Conservation (phyloP, 73 alveolate species). For the Symbiodinium pilosum region DNA sequence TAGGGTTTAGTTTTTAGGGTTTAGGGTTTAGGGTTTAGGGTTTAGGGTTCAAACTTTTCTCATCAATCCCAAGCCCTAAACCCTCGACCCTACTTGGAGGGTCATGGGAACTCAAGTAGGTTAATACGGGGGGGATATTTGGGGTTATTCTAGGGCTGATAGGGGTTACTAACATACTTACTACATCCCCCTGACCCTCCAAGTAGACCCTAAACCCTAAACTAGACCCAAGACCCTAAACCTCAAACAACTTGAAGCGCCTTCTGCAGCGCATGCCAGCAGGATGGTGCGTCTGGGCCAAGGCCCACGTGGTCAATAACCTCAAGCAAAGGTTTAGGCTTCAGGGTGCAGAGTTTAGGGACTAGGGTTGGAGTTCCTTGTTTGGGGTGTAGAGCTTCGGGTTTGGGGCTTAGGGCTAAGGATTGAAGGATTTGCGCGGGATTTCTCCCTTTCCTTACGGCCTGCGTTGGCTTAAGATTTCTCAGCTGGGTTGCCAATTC, state of each 20-base stretch:
- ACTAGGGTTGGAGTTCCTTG: neutral
- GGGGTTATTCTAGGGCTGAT: no score
- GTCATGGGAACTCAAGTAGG: no score
- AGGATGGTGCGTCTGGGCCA: constrained; percentile 28
- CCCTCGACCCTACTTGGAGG: neutral
- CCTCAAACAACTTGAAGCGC: neutral
- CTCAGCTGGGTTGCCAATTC: no score
- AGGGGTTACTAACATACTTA: no score
- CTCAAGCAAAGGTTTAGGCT: neutral
- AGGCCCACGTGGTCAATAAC: constrained; percentile 76
- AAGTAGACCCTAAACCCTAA: neutral
- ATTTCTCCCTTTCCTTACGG: no score
- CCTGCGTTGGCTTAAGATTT: no score
- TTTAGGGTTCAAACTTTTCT: neutral
- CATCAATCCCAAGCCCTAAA: neutral
- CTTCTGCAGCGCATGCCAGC: constrained; percentile 82
- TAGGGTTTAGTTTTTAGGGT: neutral
- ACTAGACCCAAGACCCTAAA: neutral
- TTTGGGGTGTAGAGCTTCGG: neutral
- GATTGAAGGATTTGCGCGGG: neutral
- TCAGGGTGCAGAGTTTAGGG: neutral
- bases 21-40: constrained; percentile 2
- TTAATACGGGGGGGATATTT: no score
- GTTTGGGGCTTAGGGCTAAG: neutral
- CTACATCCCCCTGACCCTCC: no score